phyloP scores from a whole-genome alignment of 139 green algal species.

The Chlamydomonas sphaeroides region DNA sequence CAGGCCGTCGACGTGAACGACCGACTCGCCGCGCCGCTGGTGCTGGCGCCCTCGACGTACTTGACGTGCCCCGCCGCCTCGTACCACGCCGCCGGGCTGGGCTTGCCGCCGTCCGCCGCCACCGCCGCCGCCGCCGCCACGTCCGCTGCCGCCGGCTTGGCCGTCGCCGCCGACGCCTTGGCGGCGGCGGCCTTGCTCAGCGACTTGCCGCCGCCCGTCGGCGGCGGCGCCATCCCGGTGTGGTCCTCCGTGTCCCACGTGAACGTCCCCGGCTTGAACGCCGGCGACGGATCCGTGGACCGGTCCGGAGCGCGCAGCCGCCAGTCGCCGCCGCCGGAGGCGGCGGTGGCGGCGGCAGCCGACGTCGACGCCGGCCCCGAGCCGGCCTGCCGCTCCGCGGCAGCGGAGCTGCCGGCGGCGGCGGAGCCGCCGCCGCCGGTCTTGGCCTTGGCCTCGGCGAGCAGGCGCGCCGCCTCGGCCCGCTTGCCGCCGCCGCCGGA shows the following conservation, averaged over 20 bases:
- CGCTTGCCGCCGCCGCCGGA: constrained; percentile 65
- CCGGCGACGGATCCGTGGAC: constrained; percentile 18
- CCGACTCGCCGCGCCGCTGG: constrained; percentile 47
- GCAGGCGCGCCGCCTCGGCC: constrained; percentile 62
- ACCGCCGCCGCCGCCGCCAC: too few relatives aligned
- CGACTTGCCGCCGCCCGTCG: neutral
- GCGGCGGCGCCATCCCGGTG: constrained; percentile 16
- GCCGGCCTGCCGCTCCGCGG: constrained; percentile 8
- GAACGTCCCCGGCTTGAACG: constrained; percentile 84
- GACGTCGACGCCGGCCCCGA: neutral
- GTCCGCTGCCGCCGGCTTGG: neutral
- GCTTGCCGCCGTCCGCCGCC: constrained; percentile 35
- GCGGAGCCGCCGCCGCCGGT: constrained; percentile 21
- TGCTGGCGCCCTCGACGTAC: constrained; percentile 46
- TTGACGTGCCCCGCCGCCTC: constrained; percentile 55
- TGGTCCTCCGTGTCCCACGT: constrained; percentile 92
- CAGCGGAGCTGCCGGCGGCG: neutral
- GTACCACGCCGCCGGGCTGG: constrained; percentile 53
- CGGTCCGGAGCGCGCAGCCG: constrained; percentile 62
- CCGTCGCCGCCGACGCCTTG: neutral
- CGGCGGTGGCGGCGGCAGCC: neutral
- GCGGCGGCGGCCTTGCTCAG: neutral
- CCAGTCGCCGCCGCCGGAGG: constrained; percentile 57
- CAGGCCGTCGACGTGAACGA: constrained; percentile 90
- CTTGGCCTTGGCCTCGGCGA: constrained; percentile 72